Conservation (phyloP, 2,329 filamentous ascomycete species). For the Fusarium luffae region DNA sequence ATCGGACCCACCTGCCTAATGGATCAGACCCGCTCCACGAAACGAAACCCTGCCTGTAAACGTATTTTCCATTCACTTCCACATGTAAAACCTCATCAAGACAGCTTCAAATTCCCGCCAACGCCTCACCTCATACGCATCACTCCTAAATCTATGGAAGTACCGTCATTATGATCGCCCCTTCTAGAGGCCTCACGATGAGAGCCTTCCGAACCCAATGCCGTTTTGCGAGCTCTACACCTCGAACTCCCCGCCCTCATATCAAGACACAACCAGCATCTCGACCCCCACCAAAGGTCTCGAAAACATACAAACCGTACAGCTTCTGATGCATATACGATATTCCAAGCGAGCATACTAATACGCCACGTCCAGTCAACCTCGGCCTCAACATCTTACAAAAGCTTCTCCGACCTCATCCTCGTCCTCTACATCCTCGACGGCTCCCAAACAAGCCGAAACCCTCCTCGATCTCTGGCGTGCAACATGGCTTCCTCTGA, state of each 20-base stretch:
- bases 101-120: neutral
- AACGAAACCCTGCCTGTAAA: constrained; percentile 26
- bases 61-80: constrained; percentile 17
- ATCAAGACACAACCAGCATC: constrained; percentile 29
- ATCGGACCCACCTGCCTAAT: constrained; percentile 24
- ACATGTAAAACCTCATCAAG: constrained; percentile 22
- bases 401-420: constrained; percentile 9
- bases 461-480: constrained; percentile 52
- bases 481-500: constrained; percentile 57
- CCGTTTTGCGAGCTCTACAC: constrained; percentile 48
- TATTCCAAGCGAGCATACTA: constrained; percentile 4
- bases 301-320: constrained; percentile 49
- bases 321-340: neutral
- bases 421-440: constrained; percentile 16
- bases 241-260: constrained; percentile 39
- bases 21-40: constrained; percentile 39
- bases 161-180: constrained; percentile 46
- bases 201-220: constrained; percentile 37
- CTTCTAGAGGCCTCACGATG: constrained; percentile 43
- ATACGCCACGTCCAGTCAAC: constrained; percentile 30
- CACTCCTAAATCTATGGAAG: constrained; percentile 20
- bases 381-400: constrained; percentile 8
- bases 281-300: constrained; percentile 41
- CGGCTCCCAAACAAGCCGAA: constrained; percentile 43
- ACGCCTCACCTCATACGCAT: neutral